Evolutionary conservation across 441 rosid genomes (phyloP), one percentile per base, ranked within the genome.

Genomic region (Pelargonium exstipulatum): DNA sequence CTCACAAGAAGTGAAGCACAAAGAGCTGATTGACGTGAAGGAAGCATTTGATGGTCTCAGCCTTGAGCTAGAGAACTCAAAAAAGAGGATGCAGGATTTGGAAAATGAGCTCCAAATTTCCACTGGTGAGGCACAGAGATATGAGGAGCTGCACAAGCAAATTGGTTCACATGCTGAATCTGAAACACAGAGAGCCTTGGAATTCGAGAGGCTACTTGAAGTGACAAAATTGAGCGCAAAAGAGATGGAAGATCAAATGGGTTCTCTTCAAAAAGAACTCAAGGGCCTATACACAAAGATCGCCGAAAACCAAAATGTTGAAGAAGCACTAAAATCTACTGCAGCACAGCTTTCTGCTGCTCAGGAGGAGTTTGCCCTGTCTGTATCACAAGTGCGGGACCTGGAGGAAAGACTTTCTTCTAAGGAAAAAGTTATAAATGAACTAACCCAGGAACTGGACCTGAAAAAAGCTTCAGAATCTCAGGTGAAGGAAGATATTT

Each of bases 161-260:
- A 90, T 91, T 17, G 88, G 90, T 42, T 87, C 82, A 24, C 93
- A 82, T 77, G 96, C 93, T 14, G 95, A 90, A 77, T 87, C 91
- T 64, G 90, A 89, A 83, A 74, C 82, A 3, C 88, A 86, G 74
- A 85, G 83, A 74, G 98, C 93, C 48, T 72, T 67, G 84, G 97
- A 92, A 77, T 88, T 87, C 42, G 92, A 88, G 76, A 83, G 77
- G 84, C 81, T 88, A 75, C 90, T 90, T 77, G 85, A 88, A 70
- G 83, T 73, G 45, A 84, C 92, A 4, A 90, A 87, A 73, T 64
- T 37, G 57, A 81, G 76, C 77, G 82, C 85, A 65, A 88, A 87
- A 75, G 88, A 79, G 74, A 79, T 78, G 88, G 96, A 89, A 80
- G 83, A 76, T 75, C 88, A 80, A 70, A 74, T 86, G 83, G 81